These are phyloP conservation scores for Cynanchum wilfordii DNA, from an alignment of 257 asterid species.

Conservation along the genomic window DNA sequence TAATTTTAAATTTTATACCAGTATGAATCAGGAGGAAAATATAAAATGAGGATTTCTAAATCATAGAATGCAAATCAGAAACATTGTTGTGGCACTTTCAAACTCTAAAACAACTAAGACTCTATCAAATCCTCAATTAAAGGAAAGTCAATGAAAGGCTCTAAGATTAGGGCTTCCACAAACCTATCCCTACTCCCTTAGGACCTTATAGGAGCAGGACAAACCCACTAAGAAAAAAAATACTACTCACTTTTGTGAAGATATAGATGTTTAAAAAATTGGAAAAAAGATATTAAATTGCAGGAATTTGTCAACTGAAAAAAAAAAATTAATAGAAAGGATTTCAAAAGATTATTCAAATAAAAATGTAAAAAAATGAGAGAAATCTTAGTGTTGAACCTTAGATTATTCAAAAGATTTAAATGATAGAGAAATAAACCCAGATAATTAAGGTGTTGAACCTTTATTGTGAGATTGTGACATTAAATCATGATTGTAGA, in stretches of 20 bases:
- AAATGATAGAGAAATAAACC: not conserved
- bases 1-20: too few relatives aligned
- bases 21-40: not conserved
- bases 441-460: not conserved
- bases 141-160: not conserved
- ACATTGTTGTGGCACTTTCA: not conserved
- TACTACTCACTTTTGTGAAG: not conserved
- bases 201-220: not conserved
- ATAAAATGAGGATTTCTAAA: not conserved
- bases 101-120: too few relatives aligned
- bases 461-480: not conserved
- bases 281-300: not conserved
- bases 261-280: too few relatives aligned
- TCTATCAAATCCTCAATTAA: not conserved
- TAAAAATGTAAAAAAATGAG: not conserved
- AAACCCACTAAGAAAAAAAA: not conserved
- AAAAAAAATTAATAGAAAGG: not conserved
- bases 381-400: not conserved
- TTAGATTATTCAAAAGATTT: too few relatives aligned
- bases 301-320: not conserved
- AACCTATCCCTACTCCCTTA: not conserved
- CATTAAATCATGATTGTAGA: not conserved
- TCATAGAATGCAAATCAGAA: not conserved
- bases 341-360: not conserved
- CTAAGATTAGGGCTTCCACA: not conserved